Evolutionary conservation across 2,329 filamentous ascomycete species (phyloP).

Genomic region (Colletotrichum graminicola): DNA sequence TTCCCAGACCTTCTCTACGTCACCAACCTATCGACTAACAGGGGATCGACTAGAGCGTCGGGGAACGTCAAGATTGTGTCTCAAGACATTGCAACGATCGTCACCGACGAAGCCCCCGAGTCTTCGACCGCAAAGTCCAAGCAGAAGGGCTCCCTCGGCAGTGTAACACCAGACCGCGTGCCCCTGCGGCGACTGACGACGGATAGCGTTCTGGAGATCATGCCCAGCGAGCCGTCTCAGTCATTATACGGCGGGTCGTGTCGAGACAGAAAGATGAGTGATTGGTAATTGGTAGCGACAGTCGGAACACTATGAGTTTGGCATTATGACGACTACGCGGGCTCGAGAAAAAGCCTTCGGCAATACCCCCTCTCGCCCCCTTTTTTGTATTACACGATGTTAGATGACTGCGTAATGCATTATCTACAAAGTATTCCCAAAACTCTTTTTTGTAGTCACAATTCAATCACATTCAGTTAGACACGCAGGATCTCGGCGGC

Average conservation of each 20-base stretch:
- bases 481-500: constrained; percentile 17
- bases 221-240: not conserved
- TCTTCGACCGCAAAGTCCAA: not conserved
- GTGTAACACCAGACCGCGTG: constrained; percentile 43
- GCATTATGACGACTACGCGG: not conserved
- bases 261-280: constrained; percentile 7
- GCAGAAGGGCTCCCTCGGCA: constrained; percentile 46
- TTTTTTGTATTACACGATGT: not conserved
- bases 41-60: constrained; percentile 27
- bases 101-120: constrained; percentile 6
- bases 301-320: not conserved
- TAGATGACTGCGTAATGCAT: not conserved
- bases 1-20: constrained; percentile 33
- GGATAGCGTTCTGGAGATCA: constrained; percentile 15
- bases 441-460: not conserved
- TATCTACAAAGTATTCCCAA: too few species aligned
- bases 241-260: constrained; percentile 4
- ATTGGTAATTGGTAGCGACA: not conserved
- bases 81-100: constrained; percentile 24
- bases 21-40: constrained; percentile 5
- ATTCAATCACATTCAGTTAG: not conserved
- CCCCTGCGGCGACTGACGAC: constrained; percentile 16
- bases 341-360: not conserved
- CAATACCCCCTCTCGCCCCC: not conserved
- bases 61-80: constrained; percentile 37